A percentile compares a stretch with the other conserved stretches of the same genome.
Conservation (phyloP, 2,329 filamentous ascomycete genomes). For the Aspergillus udagawae region DNA sequence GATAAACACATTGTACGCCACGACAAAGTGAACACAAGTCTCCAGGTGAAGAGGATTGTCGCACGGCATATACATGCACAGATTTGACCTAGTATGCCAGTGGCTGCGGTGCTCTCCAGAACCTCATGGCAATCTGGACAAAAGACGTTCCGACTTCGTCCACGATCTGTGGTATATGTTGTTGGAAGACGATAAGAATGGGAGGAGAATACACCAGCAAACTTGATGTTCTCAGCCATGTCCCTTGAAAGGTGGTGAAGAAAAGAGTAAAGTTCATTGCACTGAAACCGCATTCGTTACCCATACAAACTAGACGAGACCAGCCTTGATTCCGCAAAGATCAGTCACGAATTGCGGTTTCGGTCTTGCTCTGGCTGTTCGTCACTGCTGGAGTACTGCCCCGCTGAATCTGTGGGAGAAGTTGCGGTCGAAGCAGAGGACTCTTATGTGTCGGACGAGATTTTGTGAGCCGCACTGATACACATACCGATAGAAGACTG, state of each 20-base stretch:
- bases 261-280: constrained; percentile 13
- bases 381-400: constrained; percentile 22
- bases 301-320: constrained; percentile 11
- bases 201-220: constrained; percentile 10
- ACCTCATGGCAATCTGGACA: background rate
- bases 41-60: background rate
- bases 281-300: constrained; percentile 12
- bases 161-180: constrained; percentile 4
- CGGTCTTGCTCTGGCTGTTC: constrained; percentile 19
- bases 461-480: constrained; percentile 8
- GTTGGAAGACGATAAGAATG: constrained; percentile 7
- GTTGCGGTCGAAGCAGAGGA: constrained; percentile 13
- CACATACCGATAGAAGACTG: constrained; percentile 2
- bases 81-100: background rate
- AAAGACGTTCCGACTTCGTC: constrained; percentile 7
- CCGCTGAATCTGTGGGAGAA: constrained; percentile 18
- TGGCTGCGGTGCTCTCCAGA: background rate
- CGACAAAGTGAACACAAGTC: background rate
- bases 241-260: constrained; percentile 11
- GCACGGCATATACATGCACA: background rate
- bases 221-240: constrained; percentile 15
- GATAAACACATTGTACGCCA: background rate
- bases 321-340: constrained; percentile 6
- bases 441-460: constrained; percentile 5
- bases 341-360: constrained; percentile 15